A percentile compares a stretch with the other conserved stretches of the same genome.
These are phyloP conservation scores for Microcos paniculata DNA, from an alignment of 345 rosid genomes.

Conservation along the genomic window DNA sequence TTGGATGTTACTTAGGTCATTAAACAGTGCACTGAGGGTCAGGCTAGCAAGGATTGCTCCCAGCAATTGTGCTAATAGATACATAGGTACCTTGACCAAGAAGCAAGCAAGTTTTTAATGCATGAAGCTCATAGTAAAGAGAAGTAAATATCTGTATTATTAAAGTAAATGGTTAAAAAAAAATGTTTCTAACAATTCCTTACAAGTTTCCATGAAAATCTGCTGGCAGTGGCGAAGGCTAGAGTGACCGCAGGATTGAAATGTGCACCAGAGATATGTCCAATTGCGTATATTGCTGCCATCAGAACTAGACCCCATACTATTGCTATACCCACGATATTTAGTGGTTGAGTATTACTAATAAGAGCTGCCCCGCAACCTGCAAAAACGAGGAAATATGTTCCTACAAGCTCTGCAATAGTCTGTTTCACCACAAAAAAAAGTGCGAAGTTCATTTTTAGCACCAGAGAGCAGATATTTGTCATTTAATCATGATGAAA, in stretches of 20 bases:
- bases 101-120: neutral
- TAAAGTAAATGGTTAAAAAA: neutral
- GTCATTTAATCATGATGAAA: neutral
- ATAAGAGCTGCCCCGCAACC: constrained; percentile 47
- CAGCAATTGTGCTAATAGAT: constrained; percentile 39
- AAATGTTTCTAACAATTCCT: constrained; percentile 7
- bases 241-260: constrained; percentile 53
- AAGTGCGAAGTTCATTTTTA: neutral
- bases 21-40: constrained; percentile 35
- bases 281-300: constrained; percentile 43
- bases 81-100: constrained; percentile 36
- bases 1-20: constrained; percentile 20
- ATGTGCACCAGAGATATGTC: constrained; percentile 55
- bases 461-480: neutral
- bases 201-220: constrained; percentile 46
- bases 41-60: constrained; percentile 44
- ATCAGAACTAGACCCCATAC: constrained; percentile 49
- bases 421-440: constrained; percentile 24
- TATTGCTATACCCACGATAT: constrained; percentile 38
- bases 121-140: neutral
- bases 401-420: constrained; percentile 49
- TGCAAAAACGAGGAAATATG: constrained; percentile 38
- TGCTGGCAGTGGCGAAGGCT: constrained; percentile 37
- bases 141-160: neutral
- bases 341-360: constrained; percentile 29